Base-by-base conservation (phyloP, 495 filamentous ascomycete species). In the Podospora fimiseda region DNA sequence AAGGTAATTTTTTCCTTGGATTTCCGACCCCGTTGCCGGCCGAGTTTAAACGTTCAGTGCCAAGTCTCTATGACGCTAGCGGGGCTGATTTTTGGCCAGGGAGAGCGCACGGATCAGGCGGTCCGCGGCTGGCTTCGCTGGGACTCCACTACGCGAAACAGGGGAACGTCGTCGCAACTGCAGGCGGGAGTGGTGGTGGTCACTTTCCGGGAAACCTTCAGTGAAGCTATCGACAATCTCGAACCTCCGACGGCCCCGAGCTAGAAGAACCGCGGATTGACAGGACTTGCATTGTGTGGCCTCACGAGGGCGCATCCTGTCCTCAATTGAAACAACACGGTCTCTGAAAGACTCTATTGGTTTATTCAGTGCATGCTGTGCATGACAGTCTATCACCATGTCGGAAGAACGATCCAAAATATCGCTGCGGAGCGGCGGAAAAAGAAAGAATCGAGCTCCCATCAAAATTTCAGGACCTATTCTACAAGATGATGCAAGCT, bases 391-490 rank as follows among this genome's bases (percentile, higher is more conserved):
- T 13, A 36, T 9, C 61, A 55, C 59, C 50, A 78, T 77, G 68
- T 82, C 84, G 48, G 84, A 89, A 58, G 84, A 82, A 52, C 72
- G 76, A 63, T 73, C 82, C 63, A 88, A 87, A 67, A 87, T 96
- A 61, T 96, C 92, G 42, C 83, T 98, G 52, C 84, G 93, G 51
- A 95, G 70, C 57, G 74, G 71, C 23, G 63, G 86, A 62, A 95
- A 93, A 75, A 80, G 88, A 60, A 87, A 89, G 50, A 80, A 78
- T 14, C 81, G 83, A 8, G 84, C 87, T 44, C 78, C 84, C 56
- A 90, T 94, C 68, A 90, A 89, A 67, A 90, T 94, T 55, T 84
- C 83, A 20, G 80, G 73, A 39, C 84, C 80, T 43, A 79, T 85
- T 56, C 61, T 68, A 40, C 76, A 72, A 51, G 63, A 72, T 59